Evolutionary conservation across 2,329 filamentous ascomycete genomes (phyloP), one percentile per base, ranked within the genome.

Genomic region (Xylaria multiplex): DNA sequence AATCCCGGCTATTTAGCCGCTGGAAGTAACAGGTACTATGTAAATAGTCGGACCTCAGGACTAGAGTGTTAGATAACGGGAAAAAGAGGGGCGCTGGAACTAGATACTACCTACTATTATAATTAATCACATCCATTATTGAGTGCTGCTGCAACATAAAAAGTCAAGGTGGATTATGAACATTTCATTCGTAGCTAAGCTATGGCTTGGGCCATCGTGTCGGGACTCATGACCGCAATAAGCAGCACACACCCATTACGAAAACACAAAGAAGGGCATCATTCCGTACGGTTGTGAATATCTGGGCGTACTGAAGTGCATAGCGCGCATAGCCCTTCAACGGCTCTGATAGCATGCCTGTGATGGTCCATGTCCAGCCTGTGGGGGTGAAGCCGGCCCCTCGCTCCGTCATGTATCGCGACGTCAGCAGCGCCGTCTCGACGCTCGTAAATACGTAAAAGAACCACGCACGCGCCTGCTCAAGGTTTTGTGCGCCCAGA

Each of bases 381-480:
- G 82, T 79, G 2, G 86, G 86, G 66, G 86, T 86, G 43, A 65
- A 68, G 5, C 64, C 62, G 40, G 52, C 85, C 76, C 45, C 81
- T 77, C 27, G 85, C 85, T 93, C 91, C 58, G 93, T 75, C 71
- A 93, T 88, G 76, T 90, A 92, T 27, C 91, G 83, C 35, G 86
- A 89, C 1, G 88, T 90, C 69, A 95, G 87, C 69, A 95, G 81
- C 59, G 92, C 76, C 11, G 92, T 84, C 80, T 96, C 91, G 37
- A 88, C 89, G 0, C 91, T 93, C 6, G 91, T 90, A 76, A 95
- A 96, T n/a, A 91, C 85, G 82, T 89, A 93, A 78, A 95, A 93
- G 79, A 93, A 90, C 67, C 84, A 83, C 52, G 81, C 81, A 46
- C 82, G 76, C 40, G 78, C 75, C 62, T 76, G 75, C 58, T 77